Percentiles rank a stretch among this genome's conserved stretches.
Evolutionary conservation across 208 protist species (phyloP).

Genomic region (Crithidia brevicula): DNA sequence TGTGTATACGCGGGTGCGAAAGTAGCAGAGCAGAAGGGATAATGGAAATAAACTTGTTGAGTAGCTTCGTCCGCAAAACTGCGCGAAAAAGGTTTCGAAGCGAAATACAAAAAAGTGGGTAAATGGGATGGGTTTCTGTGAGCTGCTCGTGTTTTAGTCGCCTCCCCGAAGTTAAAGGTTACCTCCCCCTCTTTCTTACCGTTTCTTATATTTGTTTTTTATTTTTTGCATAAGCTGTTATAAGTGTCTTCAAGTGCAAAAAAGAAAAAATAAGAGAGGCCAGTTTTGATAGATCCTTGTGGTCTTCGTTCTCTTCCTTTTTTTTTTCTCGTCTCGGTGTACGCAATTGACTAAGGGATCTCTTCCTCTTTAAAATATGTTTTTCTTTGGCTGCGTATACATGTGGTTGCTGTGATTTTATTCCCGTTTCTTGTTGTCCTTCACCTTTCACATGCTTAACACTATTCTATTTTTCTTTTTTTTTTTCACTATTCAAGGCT

Average conservation of each 20-base stretch:
- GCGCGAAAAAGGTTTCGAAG: neutral
- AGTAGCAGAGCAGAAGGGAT: no score
- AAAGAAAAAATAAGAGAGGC: no score
- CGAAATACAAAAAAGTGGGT: neutral
- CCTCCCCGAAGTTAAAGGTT: slow-evolving; percentile 1
- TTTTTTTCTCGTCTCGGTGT: neutral
- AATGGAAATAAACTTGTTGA: no score
- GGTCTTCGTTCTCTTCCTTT: slow-evolving; percentile 5
- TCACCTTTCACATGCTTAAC: neutral
- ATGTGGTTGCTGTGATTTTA: neutral
- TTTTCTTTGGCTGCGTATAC: neutral
- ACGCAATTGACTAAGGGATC: no score
- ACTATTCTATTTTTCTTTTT: slow-evolving; percentile 6
- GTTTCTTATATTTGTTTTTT: slow-evolving; percentile 14
- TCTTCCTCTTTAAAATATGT: neutral
- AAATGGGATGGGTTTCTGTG: neutral
- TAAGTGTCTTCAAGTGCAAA: no score
- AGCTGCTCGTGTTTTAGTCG: neutral
- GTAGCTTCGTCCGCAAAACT: no score
- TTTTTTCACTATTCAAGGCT: neutral
- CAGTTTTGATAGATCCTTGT: neutral
- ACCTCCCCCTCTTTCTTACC: neutral
- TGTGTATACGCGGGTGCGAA: neutral
- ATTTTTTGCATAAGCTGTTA: slow-evolving; percentile 13
- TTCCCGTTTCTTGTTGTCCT: neutral